Percentiles rank a stretch among this genome's conserved stretches.
phyloP scores from a whole-genome alignment of 2,329 filamentous ascomycete species.

The Colletotrichum liriopes region DNA sequence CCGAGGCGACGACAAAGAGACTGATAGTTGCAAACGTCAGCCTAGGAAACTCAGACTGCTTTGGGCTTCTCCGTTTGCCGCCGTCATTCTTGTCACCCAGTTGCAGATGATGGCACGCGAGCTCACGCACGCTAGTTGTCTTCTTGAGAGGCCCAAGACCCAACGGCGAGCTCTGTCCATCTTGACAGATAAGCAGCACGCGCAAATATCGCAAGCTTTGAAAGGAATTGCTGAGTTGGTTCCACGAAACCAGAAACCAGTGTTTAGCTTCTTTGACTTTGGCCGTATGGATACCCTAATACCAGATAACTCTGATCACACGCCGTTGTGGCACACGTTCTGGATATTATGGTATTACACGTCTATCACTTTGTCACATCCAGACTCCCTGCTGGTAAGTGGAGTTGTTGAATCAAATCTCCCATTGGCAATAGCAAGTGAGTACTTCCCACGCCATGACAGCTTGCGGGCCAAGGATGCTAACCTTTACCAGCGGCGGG shows the following conservation, averaged over 20 bases:
- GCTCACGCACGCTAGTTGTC: slow-evolving; percentile 28
- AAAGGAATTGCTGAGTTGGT: slow-evolving; percentile 28
- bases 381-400: slow-evolving; percentile 23
- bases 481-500: slow-evolving; percentile 7
- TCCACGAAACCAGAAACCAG: slow-evolving; percentile 15
- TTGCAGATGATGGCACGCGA: slow-evolving; percentile 33
- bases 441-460: background rate
- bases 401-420: slow-evolving; percentile 32
- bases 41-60: slow-evolving; percentile 26
- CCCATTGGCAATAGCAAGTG: slow-evolving; percentile 24
- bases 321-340: slow-evolving; percentile 33
- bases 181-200: slow-evolving; percentile 29
- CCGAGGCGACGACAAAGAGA: background rate
- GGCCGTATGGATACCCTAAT: slow-evolving; percentile 24
- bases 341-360: slow-evolving; percentile 35
- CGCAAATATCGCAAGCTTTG: slow-evolving; percentile 21
- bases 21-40: background rate
- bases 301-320: slow-evolving; percentile 11
- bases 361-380: slow-evolving; percentile 26
- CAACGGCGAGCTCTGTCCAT: slow-evolving; percentile 26
- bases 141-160: slow-evolving; percentile 20
- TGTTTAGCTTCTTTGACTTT: slow-evolving; percentile 33
- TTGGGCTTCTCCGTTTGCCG: slow-evolving; percentile 28
- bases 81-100: slow-evolving; percentile 32
- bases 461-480: background rate